Evolutionary conservation across 2,329 filamentous ascomycete genomes (phyloP).

Genomic region (Venturia carpophila): DNA sequence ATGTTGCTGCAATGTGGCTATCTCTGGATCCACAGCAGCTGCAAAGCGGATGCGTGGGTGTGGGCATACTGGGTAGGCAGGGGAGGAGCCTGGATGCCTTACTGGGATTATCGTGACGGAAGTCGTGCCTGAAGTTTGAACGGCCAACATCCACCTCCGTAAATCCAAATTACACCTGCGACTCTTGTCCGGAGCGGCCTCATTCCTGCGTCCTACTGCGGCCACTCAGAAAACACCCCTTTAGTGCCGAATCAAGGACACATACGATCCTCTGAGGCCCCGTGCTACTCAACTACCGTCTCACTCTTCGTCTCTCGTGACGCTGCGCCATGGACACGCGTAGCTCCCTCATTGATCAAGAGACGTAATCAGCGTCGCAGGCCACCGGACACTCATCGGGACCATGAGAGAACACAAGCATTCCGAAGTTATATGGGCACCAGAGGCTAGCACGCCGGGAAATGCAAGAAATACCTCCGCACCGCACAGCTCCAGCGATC

Average conservation of each 20-base stretch:
- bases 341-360: constrained; percentile 5
- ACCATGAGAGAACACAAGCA: background rate
- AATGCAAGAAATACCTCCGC: background rate
- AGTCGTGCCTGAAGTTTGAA: no score
- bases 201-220: background rate
- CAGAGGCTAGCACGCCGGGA: background rate
- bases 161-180: background rate
- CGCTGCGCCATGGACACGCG: constrained; percentile 8
- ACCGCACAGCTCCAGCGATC: constrained; percentile 3
- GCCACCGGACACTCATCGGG: background rate
- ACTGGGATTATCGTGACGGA: no score
- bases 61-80: background rate
- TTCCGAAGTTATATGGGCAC: background rate
- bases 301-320: constrained; percentile 2
- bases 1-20: background rate
- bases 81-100: no score
- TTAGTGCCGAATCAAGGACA: background rate
- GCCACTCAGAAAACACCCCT: background rate
- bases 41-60: background rate
- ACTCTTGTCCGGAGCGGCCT: background rate
- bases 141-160: background rate
- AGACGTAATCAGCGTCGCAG: background rate
- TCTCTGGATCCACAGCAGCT: background rate
- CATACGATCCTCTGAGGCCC: background rate
- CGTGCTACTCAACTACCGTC: background rate